Base-by-base conservation (phyloP, 176 grass and related monocot species). In the Saccharum spontaneum region DNA sequence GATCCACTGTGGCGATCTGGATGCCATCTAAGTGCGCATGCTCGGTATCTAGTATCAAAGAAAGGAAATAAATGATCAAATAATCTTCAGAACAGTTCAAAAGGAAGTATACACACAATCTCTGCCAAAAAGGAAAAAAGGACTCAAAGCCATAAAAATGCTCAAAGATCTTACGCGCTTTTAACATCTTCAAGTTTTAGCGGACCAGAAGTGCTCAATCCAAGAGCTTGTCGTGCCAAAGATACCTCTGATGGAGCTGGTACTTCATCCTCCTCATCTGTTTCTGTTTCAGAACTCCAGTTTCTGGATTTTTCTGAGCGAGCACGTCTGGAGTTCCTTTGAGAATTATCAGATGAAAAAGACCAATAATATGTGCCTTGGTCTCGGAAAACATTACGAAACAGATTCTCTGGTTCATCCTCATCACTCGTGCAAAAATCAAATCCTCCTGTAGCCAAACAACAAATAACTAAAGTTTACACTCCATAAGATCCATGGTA, bases 141-240 rank as follows among this genome's bases (percentile, higher is more conserved):
- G 20, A 75, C 17, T 28, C 20, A 82, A 86, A 67, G 67, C 8
- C 49, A 79, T 16, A 49, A 52, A 83, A 52, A 82, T 69, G 26
- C 22, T 62, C 33, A 67, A 31, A 54, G 31, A 77, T 89, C 96
- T 95, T 95, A 98, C 91, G 93, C 96, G 50, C 61, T 94, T 94
- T 98, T 98, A 79, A 98, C 96, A 79, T 98, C 93, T 78, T 98
- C 86, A n/a, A 94, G 84, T 87, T 92, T 98, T 81, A 98, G 71
- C 26, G 93, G 86, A 13, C 91, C 96, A 76, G 81, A 89, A 81
- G 82, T 43, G 52, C 85, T 94, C 93, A 98, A 82, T 30, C 96
- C 96, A 92, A 98, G 93, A 87, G 83, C 86, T 50, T 83, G 50
- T 54, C 91, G 65, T 45, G 91, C 96, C 86, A 82, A 92, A 81